phyloP scores from a whole-genome alignment of 2,329 filamentous ascomycete genomes.

The Metarhizium guizhouense region DNA sequence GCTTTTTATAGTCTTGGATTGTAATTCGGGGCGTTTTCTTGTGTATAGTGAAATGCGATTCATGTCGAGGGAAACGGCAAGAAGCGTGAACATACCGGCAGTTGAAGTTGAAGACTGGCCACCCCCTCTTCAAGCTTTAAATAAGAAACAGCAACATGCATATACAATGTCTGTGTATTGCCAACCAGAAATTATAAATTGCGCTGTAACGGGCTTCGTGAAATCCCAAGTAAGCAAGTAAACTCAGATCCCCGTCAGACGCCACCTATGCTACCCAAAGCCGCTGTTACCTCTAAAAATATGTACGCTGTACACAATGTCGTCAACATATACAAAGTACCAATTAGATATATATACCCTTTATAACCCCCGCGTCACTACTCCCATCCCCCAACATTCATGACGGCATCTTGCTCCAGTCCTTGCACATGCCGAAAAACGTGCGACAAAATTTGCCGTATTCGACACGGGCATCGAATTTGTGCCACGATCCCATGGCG shows the following conservation, averaged over 20 bases:
- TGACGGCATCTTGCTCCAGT: conserved; percentile 13
- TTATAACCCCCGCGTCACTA: not conserved
- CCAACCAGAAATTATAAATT: too few species aligned
- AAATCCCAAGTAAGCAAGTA: not conserved
- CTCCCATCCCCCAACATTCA: not conserved
- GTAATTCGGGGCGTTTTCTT: too few species aligned
- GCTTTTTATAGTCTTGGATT: too few species aligned
- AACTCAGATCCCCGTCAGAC: not conserved
- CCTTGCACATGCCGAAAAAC: conserved; percentile 12
- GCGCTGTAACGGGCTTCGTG: too few species aligned
- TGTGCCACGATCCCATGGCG: conserved; percentile 14
- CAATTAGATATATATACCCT: not conserved
- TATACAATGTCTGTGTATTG: too few species aligned
- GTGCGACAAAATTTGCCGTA: conserved; percentile 17
- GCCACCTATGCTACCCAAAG: not conserved
- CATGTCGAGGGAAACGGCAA: too few species aligned
- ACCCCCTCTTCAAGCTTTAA: too few species aligned
- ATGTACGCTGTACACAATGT: not conserved
- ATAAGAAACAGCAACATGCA: too few species aligned
- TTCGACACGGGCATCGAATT: conserved; percentile 12
- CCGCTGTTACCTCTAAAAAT: not conserved
- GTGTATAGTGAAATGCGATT: too few species aligned
- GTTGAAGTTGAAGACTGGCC: too few species aligned
- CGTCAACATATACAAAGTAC: not conserved
- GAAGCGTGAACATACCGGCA: too few species aligned